phyloP scores from a whole-genome alignment of 805 yeast species.

The Zygotorulaspora danielsina region DNA sequence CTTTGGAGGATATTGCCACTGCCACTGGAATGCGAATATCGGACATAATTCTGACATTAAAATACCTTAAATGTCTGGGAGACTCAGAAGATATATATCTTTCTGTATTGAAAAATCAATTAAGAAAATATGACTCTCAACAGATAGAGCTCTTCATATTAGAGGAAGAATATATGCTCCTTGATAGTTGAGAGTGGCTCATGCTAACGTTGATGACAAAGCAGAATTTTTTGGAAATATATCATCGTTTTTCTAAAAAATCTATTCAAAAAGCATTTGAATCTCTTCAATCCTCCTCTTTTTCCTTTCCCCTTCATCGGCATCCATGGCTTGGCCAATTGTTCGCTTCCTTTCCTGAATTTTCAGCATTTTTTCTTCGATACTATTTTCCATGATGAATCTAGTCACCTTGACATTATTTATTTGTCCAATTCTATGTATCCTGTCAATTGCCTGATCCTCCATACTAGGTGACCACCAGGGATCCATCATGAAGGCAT shows the following conservation, averaged over 20 bases:
- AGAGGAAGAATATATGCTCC: slow-evolving; percentile 27
- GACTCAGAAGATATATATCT: slow-evolving; percentile 25
- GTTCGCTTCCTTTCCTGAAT: slow-evolving; percentile 83
- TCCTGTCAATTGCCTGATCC: slow-evolving; percentile 85
- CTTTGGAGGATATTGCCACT: slow-evolving; percentile 48
- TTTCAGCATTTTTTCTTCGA: slow-evolving; percentile 82
- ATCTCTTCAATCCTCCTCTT: slow-evolving; percentile 69
- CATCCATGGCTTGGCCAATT: slow-evolving; percentile 74
- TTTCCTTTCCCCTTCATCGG: slow-evolving; percentile 69
- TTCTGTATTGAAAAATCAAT: slow-evolving; percentile 18
- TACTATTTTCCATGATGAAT: slow-evolving; percentile 75
- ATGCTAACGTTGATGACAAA: too few relatives aligned
- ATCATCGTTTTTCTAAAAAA: too few relatives aligned
- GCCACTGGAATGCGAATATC: slow-evolving; percentile 60
- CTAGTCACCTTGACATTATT: slow-evolving; percentile 68
- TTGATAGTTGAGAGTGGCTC: slow-evolving; percentile 28
- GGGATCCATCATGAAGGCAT: slow-evolving; percentile 90
- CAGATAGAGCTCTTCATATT: slow-evolving; percentile 14
- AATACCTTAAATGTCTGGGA: slow-evolving; percentile 47
- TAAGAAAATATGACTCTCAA: slow-evolving; percentile 9
- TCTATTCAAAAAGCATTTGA: slow-evolving; percentile 55
- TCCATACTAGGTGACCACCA: slow-evolving; percentile 96
- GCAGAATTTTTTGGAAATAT: too few relatives aligned
- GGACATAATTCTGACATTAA: slow-evolving; percentile 57
- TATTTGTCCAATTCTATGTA: slow-evolving; percentile 86